Percentiles rank a stretch among this genome's conserved stretches.
Evolutionary conservation across 2,329 filamentous ascomycete genomes (phyloP).

Genomic region (Lasiodiplodia theobromae): DNA sequence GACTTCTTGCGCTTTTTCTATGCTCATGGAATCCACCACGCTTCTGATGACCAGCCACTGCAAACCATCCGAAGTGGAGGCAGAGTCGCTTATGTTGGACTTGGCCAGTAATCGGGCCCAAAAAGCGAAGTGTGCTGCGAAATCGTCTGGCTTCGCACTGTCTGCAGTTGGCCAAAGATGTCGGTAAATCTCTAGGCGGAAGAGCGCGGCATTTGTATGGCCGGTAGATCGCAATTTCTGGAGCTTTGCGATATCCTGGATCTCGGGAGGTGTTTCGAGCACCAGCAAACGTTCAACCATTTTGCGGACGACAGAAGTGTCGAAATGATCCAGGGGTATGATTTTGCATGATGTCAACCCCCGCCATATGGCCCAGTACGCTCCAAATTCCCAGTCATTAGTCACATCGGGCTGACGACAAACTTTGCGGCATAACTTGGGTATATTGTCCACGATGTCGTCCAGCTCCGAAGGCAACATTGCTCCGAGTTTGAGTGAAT

Average conservation of each 20-base stretch:
- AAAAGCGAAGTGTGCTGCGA: background rate
- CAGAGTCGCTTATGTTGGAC: background rate
- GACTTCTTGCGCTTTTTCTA: background rate
- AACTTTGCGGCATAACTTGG: background rate
- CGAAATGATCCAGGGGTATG: background rate
- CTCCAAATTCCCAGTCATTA: conserved; percentile 5
- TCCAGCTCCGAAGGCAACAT: conserved; percentile 8
- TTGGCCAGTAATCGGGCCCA: conserved; percentile 1
- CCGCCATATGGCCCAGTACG: conserved; percentile 24
- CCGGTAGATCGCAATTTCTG: background rate
- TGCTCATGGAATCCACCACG: conserved; percentile 11
- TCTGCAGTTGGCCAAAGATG: conserved; percentile 1
- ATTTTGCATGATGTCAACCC: conserved; percentile 8
- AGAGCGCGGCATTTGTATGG: conserved; percentile 1
- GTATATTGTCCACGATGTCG: conserved; percentile 5
- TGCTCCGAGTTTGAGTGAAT: conserved; percentile 11
- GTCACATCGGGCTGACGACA: background rate
- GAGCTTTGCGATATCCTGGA: background rate
- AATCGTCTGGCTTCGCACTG: background rate
- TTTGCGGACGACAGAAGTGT: background rate
- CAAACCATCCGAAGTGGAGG: background rate
- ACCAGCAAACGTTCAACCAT: background rate
- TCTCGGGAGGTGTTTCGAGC: background rate
- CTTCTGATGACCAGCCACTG: background rate
- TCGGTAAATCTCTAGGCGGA: conserved; percentile 13